Evolutionary conservation across 768 basidiomycete genomes (phyloP).

Genomic region (Lentinus tigrinus): DNA sequence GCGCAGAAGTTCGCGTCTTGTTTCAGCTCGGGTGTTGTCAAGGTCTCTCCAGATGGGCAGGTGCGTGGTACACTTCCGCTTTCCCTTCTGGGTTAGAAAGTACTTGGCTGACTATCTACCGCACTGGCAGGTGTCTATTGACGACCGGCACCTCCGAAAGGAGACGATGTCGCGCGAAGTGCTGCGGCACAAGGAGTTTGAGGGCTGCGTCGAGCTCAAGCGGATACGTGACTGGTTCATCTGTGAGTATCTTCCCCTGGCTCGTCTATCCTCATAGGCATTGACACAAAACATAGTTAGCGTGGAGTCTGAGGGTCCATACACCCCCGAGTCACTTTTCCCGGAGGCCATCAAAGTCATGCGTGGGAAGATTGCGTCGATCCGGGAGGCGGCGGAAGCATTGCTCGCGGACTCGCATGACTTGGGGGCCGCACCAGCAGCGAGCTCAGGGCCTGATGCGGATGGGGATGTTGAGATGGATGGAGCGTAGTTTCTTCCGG

Average conservation of each 20-base stretch:
- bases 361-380: conserved; percentile 68
- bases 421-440: background rate
- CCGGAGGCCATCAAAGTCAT: conserved; percentile 80
- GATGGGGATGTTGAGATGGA: conserved; percentile 24
- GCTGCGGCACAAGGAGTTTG: conserved; percentile 87
- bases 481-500: background rate
- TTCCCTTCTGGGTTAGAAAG: background rate
- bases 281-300: conserved; percentile 51
- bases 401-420: conserved; percentile 41
- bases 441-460: background rate
- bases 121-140: conserved; percentile 47
- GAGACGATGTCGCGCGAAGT: conserved; percentile 94
- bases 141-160: conserved; percentile 64
- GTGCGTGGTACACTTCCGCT: conserved; percentile 5
- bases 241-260: conserved; percentile 51
- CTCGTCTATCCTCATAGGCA: background rate
- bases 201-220: conserved; percentile 76
- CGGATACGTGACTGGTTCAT: conserved; percentile 91
- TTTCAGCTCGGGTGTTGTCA: conserved; percentile 83
- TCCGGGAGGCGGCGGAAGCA: conserved; percentile 58
- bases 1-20: conserved; percentile 83
- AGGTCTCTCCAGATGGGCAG: conserved; percentile 55
- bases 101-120: background rate
- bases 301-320: conserved; percentile 89
- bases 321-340: conserved; percentile 79